Evolutionary conservation across 2,329 filamentous ascomycete genomes (phyloP).

Genomic region (Lachnellula cervina): DNA sequence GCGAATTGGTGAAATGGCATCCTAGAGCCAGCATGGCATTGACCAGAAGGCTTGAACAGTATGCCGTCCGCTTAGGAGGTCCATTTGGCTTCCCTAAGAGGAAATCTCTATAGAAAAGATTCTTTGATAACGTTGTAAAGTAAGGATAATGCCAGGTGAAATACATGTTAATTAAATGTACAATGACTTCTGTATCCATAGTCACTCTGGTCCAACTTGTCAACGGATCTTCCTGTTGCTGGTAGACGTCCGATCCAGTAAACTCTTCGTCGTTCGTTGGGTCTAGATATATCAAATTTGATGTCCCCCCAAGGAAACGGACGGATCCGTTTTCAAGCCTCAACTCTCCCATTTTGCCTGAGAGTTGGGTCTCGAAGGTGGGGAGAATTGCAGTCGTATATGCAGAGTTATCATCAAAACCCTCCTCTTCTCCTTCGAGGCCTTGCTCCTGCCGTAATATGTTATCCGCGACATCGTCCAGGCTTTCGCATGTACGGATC

Average conservation of each 20-base stretch:
- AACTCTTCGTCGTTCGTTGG: slow-evolving; percentile 36
- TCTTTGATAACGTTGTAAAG: slow-evolving; percentile 85
- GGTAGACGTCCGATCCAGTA: slow-evolving; percentile 27
- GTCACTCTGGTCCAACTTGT: slow-evolving; percentile 87
- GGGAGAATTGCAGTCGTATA: slow-evolving; percentile 38
- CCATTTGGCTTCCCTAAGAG: slow-evolving; percentile 59
- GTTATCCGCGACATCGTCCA: slow-evolving; percentile 32
- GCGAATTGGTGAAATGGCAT: slow-evolving; percentile 82
- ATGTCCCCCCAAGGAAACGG: slow-evolving; percentile 90
- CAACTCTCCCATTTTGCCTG: slow-evolving; percentile 89
- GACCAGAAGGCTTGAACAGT: slow-evolving; percentile 85
- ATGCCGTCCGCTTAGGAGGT: slow-evolving; percentile 53
- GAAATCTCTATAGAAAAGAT: slow-evolving; percentile 83
- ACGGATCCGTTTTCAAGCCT: slow-evolving; percentile 81
- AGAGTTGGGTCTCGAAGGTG: slow-evolving; percentile 68
- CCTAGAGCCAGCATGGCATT: slow-evolving; percentile 92
- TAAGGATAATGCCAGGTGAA: slow-evolving; percentile 98
- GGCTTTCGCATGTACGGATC: slow-evolving; percentile 76
- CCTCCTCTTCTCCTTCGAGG: slow-evolving; percentile 34
- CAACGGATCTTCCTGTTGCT: slow-evolving; percentile 59
- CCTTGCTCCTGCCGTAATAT: slow-evolving; percentile 30
- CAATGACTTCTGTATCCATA: slow-evolving; percentile 69
- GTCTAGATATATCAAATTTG: slow-evolving; percentile 80
- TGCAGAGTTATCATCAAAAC: slow-evolving; percentile 38
- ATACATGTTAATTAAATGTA: slow-evolving; percentile 93